Evolutionary conservation across 169 alveolate species (phyloP).

Genomic region (Plasmodium gallinaceum): DNA sequence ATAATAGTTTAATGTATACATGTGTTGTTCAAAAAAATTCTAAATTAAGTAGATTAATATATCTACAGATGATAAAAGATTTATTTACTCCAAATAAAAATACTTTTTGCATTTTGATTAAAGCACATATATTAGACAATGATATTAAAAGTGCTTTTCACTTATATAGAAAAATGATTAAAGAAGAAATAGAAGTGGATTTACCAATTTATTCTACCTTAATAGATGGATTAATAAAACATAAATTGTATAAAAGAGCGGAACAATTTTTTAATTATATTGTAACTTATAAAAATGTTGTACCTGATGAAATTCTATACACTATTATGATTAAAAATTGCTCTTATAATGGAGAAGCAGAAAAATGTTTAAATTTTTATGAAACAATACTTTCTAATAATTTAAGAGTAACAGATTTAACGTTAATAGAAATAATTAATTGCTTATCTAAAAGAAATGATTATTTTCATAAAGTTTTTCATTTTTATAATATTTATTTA

Average conservation of each 20-base stretch:
- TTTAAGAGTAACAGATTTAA: constrained; percentile 84
- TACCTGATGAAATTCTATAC: constrained; percentile 89
- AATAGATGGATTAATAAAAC: constrained; percentile 85
- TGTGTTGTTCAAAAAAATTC: constrained; percentile 77
- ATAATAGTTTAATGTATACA: constrained; percentile 80
- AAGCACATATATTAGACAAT: constrained; percentile 82
- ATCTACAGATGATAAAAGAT: constrained; percentile 84
- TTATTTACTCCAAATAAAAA: constrained; percentile 82
- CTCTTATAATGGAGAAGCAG: constrained; percentile 82
- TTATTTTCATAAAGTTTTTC: constrained; percentile 83
- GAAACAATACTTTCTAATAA: constrained; percentile 84
- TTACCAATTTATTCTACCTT: constrained; percentile 84
- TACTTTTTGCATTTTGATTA: constrained; percentile 85
- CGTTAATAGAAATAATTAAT: constrained; percentile 85
- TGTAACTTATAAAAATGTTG: constrained; percentile 86
- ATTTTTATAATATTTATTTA: constrained; percentile 83
- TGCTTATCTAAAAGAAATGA: constrained; percentile 80
- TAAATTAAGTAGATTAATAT: constrained; percentile 83
- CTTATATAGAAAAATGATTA: constrained; percentile 86
- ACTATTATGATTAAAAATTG: constrained; percentile 90
- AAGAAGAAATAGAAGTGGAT: constrained; percentile 83
- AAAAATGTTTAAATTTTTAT: constrained; percentile 85
- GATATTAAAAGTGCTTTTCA: constrained; percentile 85
- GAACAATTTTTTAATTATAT: constrained; percentile 86
- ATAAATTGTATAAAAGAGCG: constrained; percentile 80